Conservation (phyloP, 73 alveolate genomes). For the Paramecium caudatum region DNA sequence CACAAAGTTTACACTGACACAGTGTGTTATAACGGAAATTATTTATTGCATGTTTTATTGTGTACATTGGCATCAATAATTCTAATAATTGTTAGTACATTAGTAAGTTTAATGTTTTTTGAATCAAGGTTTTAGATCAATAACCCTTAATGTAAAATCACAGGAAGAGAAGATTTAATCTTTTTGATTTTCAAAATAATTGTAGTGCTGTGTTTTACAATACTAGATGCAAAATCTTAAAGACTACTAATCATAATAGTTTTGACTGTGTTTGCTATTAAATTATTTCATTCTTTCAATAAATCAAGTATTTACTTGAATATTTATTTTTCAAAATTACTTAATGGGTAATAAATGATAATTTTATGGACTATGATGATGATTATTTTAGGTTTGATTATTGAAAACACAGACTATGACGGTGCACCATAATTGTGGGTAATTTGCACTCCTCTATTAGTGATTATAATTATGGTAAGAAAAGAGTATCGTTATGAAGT, state of each 20-base stretch:
- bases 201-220: slow-evolving; percentile 56
- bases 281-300: slow-evolving; percentile 34
- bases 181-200: slow-evolving; percentile 52
- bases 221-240: slow-evolving; percentile 13
- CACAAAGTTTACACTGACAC: slow-evolving; percentile 53
- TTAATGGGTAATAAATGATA: slow-evolving; percentile 59
- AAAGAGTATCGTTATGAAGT: slow-evolving; percentile 73
- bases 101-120: slow-evolving; percentile 54
- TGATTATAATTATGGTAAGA: slow-evolving; percentile 62
- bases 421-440: slow-evolving; percentile 74
- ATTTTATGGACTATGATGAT: slow-evolving; percentile 71
- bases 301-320: slow-evolving; percentile 51
- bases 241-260: slow-evolving; percentile 56
- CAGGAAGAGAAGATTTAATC: slow-evolving; percentile 75
- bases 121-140: slow-evolving; percentile 58
- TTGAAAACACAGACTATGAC: slow-evolving; percentile 65
- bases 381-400: slow-evolving; percentile 65
- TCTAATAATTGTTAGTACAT: slow-evolving; percentile 12
- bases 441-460: slow-evolving; percentile 64
- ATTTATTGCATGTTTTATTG: slow-evolving; percentile 69
- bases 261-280: slow-evolving; percentile 41
- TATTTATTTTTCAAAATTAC: slow-evolving; percentile 31
- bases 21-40: slow-evolving; percentile 70
- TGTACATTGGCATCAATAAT: slow-evolving; percentile 35
- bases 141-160: slow-evolving; percentile 32